Percentiles rank a stretch among this genome's conserved stretches.
Conservation (phyloP, 495 filamentous ascomycete species). For the Penicillium lividum region DNA sequence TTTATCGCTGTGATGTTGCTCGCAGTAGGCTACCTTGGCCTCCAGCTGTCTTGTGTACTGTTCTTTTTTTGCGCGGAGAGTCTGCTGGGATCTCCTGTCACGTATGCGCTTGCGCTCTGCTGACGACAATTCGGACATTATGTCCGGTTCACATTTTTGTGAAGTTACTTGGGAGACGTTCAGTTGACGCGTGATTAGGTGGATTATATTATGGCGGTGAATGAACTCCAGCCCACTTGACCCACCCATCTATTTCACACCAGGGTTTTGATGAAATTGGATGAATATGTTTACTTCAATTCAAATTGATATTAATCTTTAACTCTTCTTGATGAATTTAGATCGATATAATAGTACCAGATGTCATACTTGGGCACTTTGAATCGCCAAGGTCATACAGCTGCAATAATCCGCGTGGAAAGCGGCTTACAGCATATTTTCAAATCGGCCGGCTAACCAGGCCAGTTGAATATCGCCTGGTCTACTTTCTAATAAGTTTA, state of each 20-base stretch:
- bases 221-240: not conserved
- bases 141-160: not conserved
- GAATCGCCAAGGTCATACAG: not conserved
- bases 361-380: no score
- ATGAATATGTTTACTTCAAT: no score
- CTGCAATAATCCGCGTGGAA: not conserved
- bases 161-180: not conserved
- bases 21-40: slow-evolving; percentile 25
- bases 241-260: not conserved
- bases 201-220: not conserved
- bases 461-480: not conserved
- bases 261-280: no score
- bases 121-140: slow-evolving; percentile 13
- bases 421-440: not conserved
- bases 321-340: no score
- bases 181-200: not conserved
- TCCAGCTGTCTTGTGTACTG: slow-evolving; percentile 24
- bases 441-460: not conserved
- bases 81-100: slow-evolving; percentile 33
- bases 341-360: no score
- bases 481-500: not conserved
- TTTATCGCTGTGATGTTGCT: slow-evolving; percentile 24
- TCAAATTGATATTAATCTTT: no score
- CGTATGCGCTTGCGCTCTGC: slow-evolving; percentile 29
- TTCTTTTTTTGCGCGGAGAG: slow-evolving; percentile 29